A percentile compares a stretch with the other conserved stretches of the same genome.
These are phyloP conservation scores for Athelia sp. DNA, from an alignment of 1,284 basidiomycete genomes.

Conservation along the genomic window DNA sequence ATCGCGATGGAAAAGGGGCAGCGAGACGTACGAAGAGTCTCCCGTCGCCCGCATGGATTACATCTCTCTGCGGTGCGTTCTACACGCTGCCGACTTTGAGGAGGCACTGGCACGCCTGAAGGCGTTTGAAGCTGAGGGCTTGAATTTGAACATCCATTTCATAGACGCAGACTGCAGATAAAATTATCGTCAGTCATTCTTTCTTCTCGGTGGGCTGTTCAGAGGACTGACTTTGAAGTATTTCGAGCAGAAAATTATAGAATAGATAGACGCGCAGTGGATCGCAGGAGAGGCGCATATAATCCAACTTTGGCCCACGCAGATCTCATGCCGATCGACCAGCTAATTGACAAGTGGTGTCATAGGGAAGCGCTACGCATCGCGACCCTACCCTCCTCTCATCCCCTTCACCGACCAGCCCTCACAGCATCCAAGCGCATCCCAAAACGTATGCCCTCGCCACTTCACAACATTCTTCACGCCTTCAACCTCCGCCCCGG, in stretches of 20 bases:
- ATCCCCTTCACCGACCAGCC: constrained; percentile 23
- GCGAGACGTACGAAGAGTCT: too few relatives aligned
- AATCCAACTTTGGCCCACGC: constrained; percentile 24
- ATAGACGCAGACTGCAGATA: too few relatives aligned
- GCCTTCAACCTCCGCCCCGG: constrained; percentile 6
- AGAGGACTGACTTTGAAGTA: too few relatives aligned
- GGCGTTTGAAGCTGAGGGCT: too few relatives aligned
- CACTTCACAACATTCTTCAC: constrained; percentile 16
- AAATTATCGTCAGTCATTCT: too few relatives aligned
- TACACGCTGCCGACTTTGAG: too few relatives aligned
- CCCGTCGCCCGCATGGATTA: too few relatives aligned
- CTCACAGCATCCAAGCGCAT: constrained; percentile 6
- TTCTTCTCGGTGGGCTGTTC: too few relatives aligned
- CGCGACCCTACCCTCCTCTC: constrained; percentile 22
- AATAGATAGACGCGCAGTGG: constrained; percentile 22
- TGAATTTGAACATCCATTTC: too few relatives aligned
- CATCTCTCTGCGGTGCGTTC: too few relatives aligned
- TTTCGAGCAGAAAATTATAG: constrained; percentile 16
- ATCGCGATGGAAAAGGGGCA: too few relatives aligned
- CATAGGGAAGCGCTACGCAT: constrained; percentile 23
- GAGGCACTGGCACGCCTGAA: too few relatives aligned
- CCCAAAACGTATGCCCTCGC: constrained; percentile 7
- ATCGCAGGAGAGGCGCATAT: constrained; percentile 30
- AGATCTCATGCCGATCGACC: constrained; percentile 26
- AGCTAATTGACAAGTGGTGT: constrained; percentile 19